A percentile compares a stretch with the other conserved stretches of the same genome.
phyloP scores from a whole-genome alignment of 495 filamentous ascomycete species.

The Penicillium parvum region DNA sequence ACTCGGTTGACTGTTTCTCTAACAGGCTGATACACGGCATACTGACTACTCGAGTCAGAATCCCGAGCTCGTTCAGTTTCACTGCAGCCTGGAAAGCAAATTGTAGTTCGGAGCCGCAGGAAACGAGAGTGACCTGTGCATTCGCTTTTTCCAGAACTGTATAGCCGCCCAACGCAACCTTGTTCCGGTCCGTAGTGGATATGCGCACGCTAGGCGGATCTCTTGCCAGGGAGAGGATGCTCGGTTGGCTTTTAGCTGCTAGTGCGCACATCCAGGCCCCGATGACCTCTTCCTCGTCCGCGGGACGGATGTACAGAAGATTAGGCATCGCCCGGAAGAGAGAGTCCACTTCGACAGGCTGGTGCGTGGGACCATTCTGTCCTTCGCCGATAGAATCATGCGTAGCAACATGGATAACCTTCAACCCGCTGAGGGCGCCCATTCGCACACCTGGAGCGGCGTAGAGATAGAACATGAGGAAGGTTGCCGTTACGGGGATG shows the following conservation, averaged over 20 bases:
- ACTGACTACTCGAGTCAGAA: conserved; percentile 47
- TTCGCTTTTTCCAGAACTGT: conserved; percentile 42
- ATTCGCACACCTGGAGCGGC: conserved; percentile 57
- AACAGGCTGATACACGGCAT: conserved; percentile 54
- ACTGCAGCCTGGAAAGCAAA: conserved; percentile 41
- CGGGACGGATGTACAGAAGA: conserved; percentile 52
- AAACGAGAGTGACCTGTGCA: conserved; percentile 44
- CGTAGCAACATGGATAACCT: conserved; percentile 55
- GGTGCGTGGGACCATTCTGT: conserved; percentile 59
- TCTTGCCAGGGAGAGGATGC: conserved; percentile 40
- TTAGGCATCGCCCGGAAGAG: conserved; percentile 60
- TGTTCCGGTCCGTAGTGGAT: conserved; percentile 43
- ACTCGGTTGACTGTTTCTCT: conserved; percentile 46
- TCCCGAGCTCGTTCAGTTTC: conserved; percentile 26
- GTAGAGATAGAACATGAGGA: conserved; percentile 62
- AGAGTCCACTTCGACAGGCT: conserved; percentile 53
- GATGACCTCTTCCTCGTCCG: conserved; percentile 52
- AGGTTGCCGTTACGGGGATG: conserved; percentile 48
- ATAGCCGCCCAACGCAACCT: too few species aligned
- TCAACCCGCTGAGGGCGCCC: conserved; percentile 53
- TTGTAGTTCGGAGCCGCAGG: conserved; percentile 44
- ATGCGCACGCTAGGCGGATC: conserved; percentile 36
- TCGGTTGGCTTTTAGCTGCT: conserved; percentile 37
- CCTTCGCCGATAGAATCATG: conserved; percentile 58
- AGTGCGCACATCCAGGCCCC: conserved; percentile 52